These are phyloP conservation scores for Hypoxylon sp. DNA, from an alignment of 2,329 filamentous ascomycete species.

Conservation along the genomic window DNA sequence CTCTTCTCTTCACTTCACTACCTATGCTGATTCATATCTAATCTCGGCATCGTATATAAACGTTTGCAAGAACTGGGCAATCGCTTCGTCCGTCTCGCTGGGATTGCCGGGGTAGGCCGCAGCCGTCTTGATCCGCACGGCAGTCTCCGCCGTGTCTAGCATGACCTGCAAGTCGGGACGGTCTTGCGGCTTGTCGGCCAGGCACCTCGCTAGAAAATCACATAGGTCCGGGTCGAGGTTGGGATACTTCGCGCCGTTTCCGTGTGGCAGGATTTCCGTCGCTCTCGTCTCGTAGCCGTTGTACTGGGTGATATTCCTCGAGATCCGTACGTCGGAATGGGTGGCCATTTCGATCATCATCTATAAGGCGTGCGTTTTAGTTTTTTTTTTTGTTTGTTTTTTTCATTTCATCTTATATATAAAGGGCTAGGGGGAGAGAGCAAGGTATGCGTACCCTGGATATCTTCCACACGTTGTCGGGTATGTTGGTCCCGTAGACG, in stretches of 20 bases:
- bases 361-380: slow-evolving; percentile 14
- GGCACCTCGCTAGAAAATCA: slow-evolving; percentile 25
- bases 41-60: slow-evolving; percentile 25
- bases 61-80: slow-evolving; percentile 6
- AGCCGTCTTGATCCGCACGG: slow-evolving; percentile 19
- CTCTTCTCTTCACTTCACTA: no score
- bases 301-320: slow-evolving; percentile 5
- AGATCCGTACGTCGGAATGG: background rate
- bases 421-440: background rate
- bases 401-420: background rate
- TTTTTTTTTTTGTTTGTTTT: slow-evolving; percentile 8
- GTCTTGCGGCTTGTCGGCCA: slow-evolving; percentile 7
- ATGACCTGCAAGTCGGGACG: slow-evolving; percentile 14
- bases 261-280: slow-evolving; percentile 27
- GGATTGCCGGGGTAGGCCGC: background rate
- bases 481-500: background rate
- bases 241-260: slow-evolving; percentile 18
- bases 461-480: slow-evolving; percentile 18
- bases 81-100: slow-evolving; percentile 19
- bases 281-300: slow-evolving; percentile 21
- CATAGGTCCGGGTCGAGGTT: slow-evolving; percentile 27
- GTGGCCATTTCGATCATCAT: slow-evolving; percentile 27
- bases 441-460: slow-evolving; percentile 7
- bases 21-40: no score
- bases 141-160: slow-evolving; percentile 20